Conservation (phyloP, 805 yeast species). For the Lachancea cidri region DNA sequence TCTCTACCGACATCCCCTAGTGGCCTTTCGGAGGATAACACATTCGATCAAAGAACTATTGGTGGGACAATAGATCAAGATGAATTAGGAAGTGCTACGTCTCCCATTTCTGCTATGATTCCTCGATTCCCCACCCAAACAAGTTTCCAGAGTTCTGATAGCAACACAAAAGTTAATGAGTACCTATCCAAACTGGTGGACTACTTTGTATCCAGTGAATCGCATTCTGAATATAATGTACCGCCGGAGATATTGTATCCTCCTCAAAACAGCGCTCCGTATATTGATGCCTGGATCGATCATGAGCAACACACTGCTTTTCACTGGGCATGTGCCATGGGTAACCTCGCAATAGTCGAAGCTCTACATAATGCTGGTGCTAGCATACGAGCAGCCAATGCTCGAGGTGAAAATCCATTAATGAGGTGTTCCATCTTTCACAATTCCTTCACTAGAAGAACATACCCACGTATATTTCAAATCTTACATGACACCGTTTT, state of each 20-base stretch:
- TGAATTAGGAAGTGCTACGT: conserved; percentile 22
- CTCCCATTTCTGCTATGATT: conserved; percentile 28
- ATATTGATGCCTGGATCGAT: conserved; percentile 73
- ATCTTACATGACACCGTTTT: conserved; percentile 71
- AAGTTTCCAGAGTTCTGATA: conserved; percentile 26
- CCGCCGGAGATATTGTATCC: conserved; percentile 28
- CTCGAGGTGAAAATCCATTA: conserved; percentile 80
- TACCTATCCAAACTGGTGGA: conserved; percentile 31
- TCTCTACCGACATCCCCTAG: conserved; percentile 33
- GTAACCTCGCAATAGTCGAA: conserved; percentile 71
- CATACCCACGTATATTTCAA: conserved; percentile 75
- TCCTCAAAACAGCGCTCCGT: conserved; percentile 32
- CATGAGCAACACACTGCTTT: conserved; percentile 92
- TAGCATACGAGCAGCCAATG: conserved; percentile 47
- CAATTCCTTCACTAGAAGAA: conserved; percentile 74
- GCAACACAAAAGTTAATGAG: conserved; percentile 29
- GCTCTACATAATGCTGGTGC: conserved; percentile 75
- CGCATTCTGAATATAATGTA: conserved; percentile 21
- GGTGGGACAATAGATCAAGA: conserved; percentile 11
- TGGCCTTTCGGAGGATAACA: conserved; percentile 26
- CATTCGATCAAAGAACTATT: conserved; percentile 27
- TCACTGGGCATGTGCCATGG: conserved; percentile 98
- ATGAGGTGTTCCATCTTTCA: conserved; percentile 83
- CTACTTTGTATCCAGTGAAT: conserved; percentile 31
- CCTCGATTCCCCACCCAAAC: conserved; percentile 26